phyloP scores from a whole-genome alignment of 2,329 filamentous ascomycete species.

The Diaporthe ampelina region DNA sequence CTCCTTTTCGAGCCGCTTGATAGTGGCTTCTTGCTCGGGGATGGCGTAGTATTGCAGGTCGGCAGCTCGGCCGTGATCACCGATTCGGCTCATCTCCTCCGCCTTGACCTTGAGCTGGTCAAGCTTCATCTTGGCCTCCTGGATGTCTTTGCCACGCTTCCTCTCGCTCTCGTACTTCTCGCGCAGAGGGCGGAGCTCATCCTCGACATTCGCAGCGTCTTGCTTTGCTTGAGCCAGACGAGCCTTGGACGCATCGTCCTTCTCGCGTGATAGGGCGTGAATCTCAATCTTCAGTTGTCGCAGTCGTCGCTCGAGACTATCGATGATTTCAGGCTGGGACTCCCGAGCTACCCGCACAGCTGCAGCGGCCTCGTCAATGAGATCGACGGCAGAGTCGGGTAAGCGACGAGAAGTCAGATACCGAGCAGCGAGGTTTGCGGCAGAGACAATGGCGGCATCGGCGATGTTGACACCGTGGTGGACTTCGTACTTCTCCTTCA shows the following conservation, averaged over 20 bases:
- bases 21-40: conserved; percentile 86
- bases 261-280: conserved; percentile 91
- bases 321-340: conserved; percentile 95
- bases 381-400: conserved; percentile 95
- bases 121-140: conserved; percentile 94
- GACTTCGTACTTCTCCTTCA: conserved; percentile 98
- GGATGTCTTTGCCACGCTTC: conserved; percentile 89
- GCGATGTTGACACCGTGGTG: conserved; percentile 98
- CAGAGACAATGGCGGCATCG: conserved; percentile 91
- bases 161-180: conserved; percentile 98
- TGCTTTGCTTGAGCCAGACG: conserved; percentile 87
- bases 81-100: conserved; percentile 90
- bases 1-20: conserved; percentile 84
- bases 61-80: conserved; percentile 88
- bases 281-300: conserved; percentile 98
- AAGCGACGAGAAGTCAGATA: conserved; percentile 93
- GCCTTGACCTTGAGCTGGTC: conserved; percentile 92
- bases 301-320: conserved; percentile 90
- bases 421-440: conserved; percentile 91
- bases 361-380: conserved; percentile 96
- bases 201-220: conserved; percentile 93
- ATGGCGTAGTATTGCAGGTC: conserved; percentile 98
- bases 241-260: conserved; percentile 90
- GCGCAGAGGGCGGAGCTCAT: conserved; percentile 90
- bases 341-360: conserved; percentile 96